A percentile compares a stretch with the other conserved stretches of the same genome.
Evolutionary conservation across 2,329 filamentous ascomycete species (phyloP).

Genomic region (Neofusicoccum ribis): DNA sequence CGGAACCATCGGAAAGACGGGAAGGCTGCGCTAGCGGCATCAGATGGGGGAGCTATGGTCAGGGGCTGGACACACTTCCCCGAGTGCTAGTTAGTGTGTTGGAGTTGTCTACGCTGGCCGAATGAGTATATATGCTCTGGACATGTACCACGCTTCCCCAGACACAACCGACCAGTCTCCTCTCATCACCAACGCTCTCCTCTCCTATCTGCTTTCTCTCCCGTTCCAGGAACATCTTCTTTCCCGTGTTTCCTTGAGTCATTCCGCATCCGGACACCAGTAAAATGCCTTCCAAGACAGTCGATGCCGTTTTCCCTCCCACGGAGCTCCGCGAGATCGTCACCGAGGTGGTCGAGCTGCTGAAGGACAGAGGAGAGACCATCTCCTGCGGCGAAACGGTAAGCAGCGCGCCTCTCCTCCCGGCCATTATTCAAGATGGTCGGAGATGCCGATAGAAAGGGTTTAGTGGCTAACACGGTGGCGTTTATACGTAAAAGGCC

Average conservation of each 20-base stretch:
- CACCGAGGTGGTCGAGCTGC: conserved; percentile 52
- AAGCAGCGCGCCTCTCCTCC: conserved; percentile 20
- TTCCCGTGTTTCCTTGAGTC: background rate
- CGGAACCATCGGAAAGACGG: conserved; percentile 11
- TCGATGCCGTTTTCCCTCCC: background rate
- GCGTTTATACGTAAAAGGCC: conserved; percentile 42
- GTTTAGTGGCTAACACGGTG: conserved; percentile 6
- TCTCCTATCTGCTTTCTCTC: background rate
- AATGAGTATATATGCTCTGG: background rate
- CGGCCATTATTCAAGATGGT: background rate
- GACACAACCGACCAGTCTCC: background rate
- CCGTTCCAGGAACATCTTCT: background rate
- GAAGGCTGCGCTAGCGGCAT: conserved; percentile 17
- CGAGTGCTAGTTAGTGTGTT: background rate
- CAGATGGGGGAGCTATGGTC: conserved; percentile 15
- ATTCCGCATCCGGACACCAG: background rate
- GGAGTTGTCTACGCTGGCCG: background rate
- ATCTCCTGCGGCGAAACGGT: conserved; percentile 64
- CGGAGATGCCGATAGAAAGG: conserved; percentile 1
- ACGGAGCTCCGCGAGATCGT: conserved; percentile 43
- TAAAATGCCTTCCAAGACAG: conserved; percentile 3
- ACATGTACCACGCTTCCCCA: background rate
- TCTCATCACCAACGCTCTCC: background rate
- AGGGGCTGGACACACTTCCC: conserved; percentile 8
- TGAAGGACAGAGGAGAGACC: conserved; percentile 58